phyloP scores from a whole-genome alignment of 225 moss, liverwort and hornwort species.

The Asterella californica region DNA sequence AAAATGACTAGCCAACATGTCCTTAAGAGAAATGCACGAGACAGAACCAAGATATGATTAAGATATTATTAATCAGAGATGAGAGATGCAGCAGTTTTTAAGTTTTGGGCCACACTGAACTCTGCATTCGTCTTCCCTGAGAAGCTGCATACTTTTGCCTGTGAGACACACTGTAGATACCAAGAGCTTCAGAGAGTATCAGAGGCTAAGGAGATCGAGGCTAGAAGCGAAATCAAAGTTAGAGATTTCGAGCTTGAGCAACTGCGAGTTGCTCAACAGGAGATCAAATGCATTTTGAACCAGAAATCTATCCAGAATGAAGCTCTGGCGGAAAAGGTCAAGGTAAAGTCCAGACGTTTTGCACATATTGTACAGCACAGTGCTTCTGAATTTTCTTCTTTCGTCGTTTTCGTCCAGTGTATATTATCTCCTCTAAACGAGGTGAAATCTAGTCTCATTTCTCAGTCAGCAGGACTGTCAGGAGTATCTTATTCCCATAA shows the following conservation, averaged over 20 bases:
- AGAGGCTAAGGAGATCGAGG: constrained; percentile 47
- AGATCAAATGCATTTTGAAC: constrained; percentile 50
- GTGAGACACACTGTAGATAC: constrained; percentile 34
- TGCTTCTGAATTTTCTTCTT: background rate
- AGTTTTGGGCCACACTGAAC: background rate
- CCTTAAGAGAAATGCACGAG: background rate
- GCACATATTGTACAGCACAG: background rate
- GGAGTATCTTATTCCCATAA: background rate
- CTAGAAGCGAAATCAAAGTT: constrained; percentile 47
- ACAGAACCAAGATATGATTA: background rate
- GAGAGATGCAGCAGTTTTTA: too few relatives aligned
- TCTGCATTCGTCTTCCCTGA: background rate
- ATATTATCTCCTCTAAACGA: background rate
- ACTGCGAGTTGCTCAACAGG: constrained; percentile 47
- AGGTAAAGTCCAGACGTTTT: constrained; percentile 39
- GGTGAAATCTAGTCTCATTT: background rate
- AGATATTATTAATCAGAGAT: too few relatives aligned
- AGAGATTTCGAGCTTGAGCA: constrained; percentile 58
- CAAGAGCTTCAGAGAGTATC: constrained; percentile 63
- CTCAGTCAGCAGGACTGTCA: background rate
- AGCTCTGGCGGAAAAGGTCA: constrained; percentile 52
- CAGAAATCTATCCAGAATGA: constrained; percentile 67
- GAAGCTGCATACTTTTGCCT: background rate
- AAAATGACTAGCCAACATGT: background rate
- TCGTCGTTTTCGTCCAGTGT: background rate